These are phyloP conservation scores for Chaetomiaceae sp. DNA, from an alignment of 2,329 filamentous ascomycete species.

Conservation along the genomic window DNA sequence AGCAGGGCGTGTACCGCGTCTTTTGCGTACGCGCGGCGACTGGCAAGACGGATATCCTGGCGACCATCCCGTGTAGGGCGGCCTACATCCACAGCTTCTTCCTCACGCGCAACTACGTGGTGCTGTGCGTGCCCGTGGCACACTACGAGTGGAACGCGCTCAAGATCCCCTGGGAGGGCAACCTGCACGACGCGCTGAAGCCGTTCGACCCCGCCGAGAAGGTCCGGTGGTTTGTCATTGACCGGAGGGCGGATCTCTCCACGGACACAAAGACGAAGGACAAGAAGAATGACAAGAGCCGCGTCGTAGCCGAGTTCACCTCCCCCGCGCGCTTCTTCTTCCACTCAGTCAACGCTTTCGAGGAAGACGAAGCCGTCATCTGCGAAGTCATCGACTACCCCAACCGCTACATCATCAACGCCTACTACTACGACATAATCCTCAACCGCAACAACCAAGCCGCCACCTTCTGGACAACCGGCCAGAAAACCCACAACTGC, in stretches of 20 bases:
- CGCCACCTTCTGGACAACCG: constrained; percentile 39
- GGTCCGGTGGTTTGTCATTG: constrained; percentile 70
- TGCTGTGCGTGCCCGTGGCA: constrained; percentile 68
- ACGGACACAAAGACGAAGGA: too few relatives aligned
- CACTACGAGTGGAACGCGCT: constrained; percentile 55
- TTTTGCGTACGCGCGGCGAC: constrained; percentile 60
- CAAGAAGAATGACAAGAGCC: too few relatives aligned
- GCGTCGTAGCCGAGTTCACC: constrained; percentile 64
- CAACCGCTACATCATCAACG: constrained; percentile 59
- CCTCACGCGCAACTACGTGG: constrained; percentile 63
- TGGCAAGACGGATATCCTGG: constrained; percentile 65
- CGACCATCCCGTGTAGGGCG: constrained; percentile 54
- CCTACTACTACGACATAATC: constrained; percentile 66
- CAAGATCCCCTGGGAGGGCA: constrained; percentile 58
- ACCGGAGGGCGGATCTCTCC: too few relatives aligned
- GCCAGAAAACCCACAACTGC: constrained; percentile 34
- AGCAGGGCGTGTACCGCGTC: constrained; percentile 57
- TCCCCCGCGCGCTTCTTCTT: constrained; percentile 71
- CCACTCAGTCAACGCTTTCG: constrained; percentile 73
- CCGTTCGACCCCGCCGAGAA: constrained; percentile 53
- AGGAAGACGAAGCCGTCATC: constrained; percentile 44
- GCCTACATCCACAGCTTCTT: constrained; percentile 85
- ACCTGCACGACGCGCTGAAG: constrained; percentile 63
- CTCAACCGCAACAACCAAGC: constrained; percentile 47
- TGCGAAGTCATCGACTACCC: constrained; percentile 63